Evolutionary conservation across 129 eudicot species (phyloP).

Genomic region (Tanacetum coccineum): DNA sequence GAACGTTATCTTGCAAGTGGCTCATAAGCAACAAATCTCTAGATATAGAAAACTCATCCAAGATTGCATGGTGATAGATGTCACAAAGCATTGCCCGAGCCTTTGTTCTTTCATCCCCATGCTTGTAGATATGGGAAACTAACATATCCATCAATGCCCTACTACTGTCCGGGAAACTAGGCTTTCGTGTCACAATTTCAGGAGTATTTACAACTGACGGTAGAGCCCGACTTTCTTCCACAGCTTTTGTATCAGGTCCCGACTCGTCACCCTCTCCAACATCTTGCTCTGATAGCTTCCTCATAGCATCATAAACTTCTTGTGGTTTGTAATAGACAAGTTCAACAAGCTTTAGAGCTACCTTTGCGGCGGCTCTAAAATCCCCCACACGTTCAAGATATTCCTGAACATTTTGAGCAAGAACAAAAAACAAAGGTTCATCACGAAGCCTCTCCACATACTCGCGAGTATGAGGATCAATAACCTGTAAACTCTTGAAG

Average conservation of each 20-base stretch:
- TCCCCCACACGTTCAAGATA: conserved; percentile 68
- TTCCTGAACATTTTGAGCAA: conserved; percentile 81
- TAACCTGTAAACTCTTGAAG: conserved; percentile 74
- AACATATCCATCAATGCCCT: conserved; percentile 71
- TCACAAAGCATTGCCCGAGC: conserved; percentile 99
- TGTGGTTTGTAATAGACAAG: conserved; percentile 79
- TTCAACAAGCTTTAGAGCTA: conserved; percentile 76
- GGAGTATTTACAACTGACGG: conserved; percentile 63
- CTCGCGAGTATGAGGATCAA: conserved; percentile 87
- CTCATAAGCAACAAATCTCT: conserved; percentile 90
- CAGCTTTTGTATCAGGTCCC: conserved; percentile 33
- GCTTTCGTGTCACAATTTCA: conserved; percentile 61
- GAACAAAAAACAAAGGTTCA: conserved; percentile 71
- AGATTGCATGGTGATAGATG: conserved; percentile 75
- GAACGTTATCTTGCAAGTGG: conserved; percentile 82
- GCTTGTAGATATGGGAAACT: conserved; percentile 51
- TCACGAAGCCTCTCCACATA: conserved; percentile 87
- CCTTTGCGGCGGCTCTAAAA: conserved; percentile 73
- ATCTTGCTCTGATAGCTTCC: conserved; percentile 61
- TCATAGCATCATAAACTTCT: conserved; percentile 84
- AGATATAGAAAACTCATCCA: conserved; percentile 67
- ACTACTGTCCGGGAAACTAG: conserved; percentile 63
- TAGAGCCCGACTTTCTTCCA: conserved; percentile 48
- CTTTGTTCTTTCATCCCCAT: conserved; percentile 90
- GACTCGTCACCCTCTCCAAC: conserved; percentile 34